A percentile compares a stretch with the other conserved stretches of the same genome.
phyloP scores from a whole-genome alignment of 768 basidiomycete species.

The Boletus rubroflammeus region DNA sequence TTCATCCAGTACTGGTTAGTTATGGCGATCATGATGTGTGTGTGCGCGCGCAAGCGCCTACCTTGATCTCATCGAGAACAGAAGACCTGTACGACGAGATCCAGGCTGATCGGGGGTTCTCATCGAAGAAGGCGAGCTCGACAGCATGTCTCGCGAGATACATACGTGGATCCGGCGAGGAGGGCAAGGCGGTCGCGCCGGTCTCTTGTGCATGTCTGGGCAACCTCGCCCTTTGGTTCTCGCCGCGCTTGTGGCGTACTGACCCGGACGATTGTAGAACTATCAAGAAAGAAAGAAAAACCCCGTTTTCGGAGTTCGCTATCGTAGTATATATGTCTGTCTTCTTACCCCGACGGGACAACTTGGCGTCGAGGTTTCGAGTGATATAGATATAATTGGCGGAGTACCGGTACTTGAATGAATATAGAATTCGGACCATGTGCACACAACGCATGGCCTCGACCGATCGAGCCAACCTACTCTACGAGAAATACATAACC shows the following conservation, averaged over 20 bases:
- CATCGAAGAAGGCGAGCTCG: slow-evolving; percentile 25
- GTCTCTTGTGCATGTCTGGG: neutral
- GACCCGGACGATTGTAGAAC: neutral
- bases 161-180: neutral
- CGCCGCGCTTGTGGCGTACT: neutral
- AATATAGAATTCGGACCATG: slow-evolving; percentile 2
- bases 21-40: slow-evolving; percentile 7
- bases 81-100: neutral
- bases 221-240: neutral
- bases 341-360: no score
- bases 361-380: no score
- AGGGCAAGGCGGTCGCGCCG: neutral
- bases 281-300: neutral
- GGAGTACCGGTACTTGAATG: neutral
- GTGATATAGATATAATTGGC: neutral
- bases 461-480: slow-evolving; percentile 2
- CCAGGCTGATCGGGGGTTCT: slow-evolving; percentile 19
- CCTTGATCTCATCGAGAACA: neutral
- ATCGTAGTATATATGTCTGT: no score
- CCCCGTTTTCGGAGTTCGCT: no score
- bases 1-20: neutral
- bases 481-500: slow-evolving; percentile 20
- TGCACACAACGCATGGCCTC: neutral
- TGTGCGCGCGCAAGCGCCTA: no score
- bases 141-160: slow-evolving; percentile 39